Conservation (phyloP, 192 early-diverging fungal genomes). For the Backusella liffmaniae region DNA sequence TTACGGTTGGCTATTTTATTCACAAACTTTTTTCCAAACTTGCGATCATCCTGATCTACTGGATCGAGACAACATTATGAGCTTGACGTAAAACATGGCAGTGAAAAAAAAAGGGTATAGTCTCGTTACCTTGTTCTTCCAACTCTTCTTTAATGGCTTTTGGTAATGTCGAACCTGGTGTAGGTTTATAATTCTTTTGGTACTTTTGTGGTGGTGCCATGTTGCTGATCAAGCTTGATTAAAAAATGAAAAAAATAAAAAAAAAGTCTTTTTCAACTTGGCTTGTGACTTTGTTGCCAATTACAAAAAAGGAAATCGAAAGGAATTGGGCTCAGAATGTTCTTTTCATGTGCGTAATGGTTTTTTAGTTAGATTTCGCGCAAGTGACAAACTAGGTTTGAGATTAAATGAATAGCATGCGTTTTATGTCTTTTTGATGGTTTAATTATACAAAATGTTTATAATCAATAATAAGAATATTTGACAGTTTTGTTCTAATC, state of each 20-base stretch:
- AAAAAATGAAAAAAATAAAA: not conserved
- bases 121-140: conserved; percentile 7
- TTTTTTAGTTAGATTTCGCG: too few species aligned
- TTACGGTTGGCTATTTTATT: conserved; percentile 46
- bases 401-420: too few species aligned
- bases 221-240: not conserved
- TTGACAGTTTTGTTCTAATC: too few species aligned
- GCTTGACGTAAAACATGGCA: not conserved
- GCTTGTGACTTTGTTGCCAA: not conserved
- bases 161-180: conserved; percentile 7
- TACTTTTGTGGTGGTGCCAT: not conserved
- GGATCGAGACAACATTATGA: not conserved
- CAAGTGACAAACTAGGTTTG: too few species aligned
- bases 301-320: not conserved
- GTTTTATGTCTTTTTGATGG: too few species aligned
- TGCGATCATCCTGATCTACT: conserved; percentile 45
- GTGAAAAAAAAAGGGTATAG: too few species aligned
- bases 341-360: not conserved
- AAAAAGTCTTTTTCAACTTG: not conserved
- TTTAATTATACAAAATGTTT: too few species aligned
- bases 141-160: conserved; percentile 14
- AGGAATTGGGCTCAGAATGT: not conserved
- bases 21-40: conserved; percentile 47
- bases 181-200: not conserved
- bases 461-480: too few species aligned